Conservation (phyloP, 139 green algal genomes). For the Choricystis sp. region DNA sequence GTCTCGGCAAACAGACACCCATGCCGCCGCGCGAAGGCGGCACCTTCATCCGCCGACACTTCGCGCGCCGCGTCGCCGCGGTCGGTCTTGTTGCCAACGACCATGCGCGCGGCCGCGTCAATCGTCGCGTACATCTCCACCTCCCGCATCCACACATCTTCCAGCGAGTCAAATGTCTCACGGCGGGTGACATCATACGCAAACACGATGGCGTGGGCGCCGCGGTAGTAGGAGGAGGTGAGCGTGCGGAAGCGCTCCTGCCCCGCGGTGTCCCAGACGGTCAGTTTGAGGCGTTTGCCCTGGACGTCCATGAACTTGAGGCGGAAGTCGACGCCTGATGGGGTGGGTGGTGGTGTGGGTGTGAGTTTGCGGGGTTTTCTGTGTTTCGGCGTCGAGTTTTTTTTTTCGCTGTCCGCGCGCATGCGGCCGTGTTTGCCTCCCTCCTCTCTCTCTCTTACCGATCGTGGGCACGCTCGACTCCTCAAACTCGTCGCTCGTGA, state of each 20-base stretch:
- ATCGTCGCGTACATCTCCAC: slow-evolving; percentile 89
- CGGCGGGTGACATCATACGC: slow-evolving; percentile 81
- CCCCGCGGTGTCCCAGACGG: slow-evolving; percentile 81
- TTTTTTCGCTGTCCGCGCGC: neutral
- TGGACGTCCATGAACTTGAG: slow-evolving; percentile 71
- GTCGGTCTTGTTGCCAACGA: slow-evolving; percentile 94
- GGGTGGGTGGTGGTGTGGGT: neutral
- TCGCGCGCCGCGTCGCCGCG: slow-evolving; percentile 47
- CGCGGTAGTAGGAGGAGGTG: slow-evolving; percentile 90
- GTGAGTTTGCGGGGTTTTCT: neutral
- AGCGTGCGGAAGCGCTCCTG: slow-evolving; percentile 91
- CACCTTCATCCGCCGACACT: slow-evolving; percentile 54
- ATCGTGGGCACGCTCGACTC: slow-evolving; percentile 64
- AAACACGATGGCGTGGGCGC: slow-evolving; percentile 69
- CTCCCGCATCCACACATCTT: slow-evolving; percentile 81
- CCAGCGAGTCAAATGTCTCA: slow-evolving; percentile 78
- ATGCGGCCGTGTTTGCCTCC: too few species aligned
- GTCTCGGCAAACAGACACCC: slow-evolving; percentile 89
- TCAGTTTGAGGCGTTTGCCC: slow-evolving; percentile 74
- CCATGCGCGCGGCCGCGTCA: slow-evolving; percentile 75
- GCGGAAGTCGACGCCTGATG: slow-evolving; percentile 87
- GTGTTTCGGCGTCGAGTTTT: neutral
- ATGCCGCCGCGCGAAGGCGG: slow-evolving; percentile 53
- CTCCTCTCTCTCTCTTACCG: slow-evolving; percentile 26
- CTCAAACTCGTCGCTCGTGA: slow-evolving; percentile 68